phyloP scores from a whole-genome alignment of 2,329 filamentous ascomycete genomes.

The Acrocalymma vagum region DNA sequence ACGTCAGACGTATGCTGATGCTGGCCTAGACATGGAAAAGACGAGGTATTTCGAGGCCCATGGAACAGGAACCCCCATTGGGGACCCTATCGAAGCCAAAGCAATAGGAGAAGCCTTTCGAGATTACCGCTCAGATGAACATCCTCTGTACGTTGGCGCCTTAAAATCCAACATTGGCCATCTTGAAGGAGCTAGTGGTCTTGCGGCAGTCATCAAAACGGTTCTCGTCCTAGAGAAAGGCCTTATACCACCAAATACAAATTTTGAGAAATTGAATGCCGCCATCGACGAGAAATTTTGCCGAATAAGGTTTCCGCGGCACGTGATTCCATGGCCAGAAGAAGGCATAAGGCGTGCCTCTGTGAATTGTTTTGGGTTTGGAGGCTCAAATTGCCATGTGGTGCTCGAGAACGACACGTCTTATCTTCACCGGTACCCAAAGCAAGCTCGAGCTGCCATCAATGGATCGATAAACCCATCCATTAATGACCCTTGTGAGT shows the following conservation, averaged over 20 bases:
- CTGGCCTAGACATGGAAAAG: constrained; percentile 1
- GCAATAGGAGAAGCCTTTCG: constrained; percentile 14
- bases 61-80: constrained; percentile 12
- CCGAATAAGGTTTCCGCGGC: constrained; percentile 13
- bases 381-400: constrained; percentile 22
- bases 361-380: constrained; percentile 24
- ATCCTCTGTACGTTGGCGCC: constrained; percentile 20
- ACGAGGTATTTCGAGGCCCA: constrained; percentile 23
- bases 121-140: not conserved
- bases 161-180: constrained; percentile 38
- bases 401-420: constrained; percentile 21
- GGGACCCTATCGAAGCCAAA: constrained; percentile 15
- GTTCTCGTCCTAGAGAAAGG: constrained; percentile 42
- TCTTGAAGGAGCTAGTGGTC: constrained; percentile 23
- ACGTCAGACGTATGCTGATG: constrained; percentile 8
- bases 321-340: constrained; percentile 14
- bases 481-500: not conserved
- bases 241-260: constrained; percentile 32
- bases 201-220: constrained; percentile 31
- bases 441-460: not conserved
- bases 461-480: not conserved
- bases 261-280: constrained; percentile 25
- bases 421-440: not conserved
- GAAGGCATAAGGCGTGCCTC: constrained; percentile 11
- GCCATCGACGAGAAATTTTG: constrained; percentile 13